Conservation (phyloP, 257 asterid species). For the Nicotiana benthamiana region DNA sequence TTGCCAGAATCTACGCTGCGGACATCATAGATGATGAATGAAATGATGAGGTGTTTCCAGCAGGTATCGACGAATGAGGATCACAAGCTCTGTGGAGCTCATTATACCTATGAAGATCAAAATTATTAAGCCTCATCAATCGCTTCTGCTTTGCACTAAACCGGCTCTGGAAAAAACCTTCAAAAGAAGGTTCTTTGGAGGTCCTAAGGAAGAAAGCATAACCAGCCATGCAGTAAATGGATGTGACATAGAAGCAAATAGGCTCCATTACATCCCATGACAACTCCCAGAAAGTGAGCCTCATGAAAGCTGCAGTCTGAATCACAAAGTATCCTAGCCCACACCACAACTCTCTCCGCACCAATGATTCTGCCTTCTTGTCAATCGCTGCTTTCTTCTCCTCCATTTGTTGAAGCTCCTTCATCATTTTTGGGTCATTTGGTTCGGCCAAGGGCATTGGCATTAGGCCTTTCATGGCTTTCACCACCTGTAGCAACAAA, state of each 20-base stretch:
- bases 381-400: conserved; percentile 48
- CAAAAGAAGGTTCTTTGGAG: conserved; percentile 67
- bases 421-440: conserved; percentile 36
- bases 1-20: neutral
- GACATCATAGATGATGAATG: neutral
- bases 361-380: conserved; percentile 40
- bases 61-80: conserved; percentile 14
- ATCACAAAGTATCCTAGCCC: conserved; percentile 56
- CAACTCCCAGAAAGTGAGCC: conserved; percentile 91
- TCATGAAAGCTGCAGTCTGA: conserved; percentile 84
- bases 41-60: neutral
- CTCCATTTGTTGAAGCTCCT: conserved; percentile 64
- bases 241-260: conserved; percentile 74
- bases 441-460: conserved; percentile 28
- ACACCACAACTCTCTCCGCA: conserved; percentile 57
- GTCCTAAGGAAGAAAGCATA: conserved; percentile 71
- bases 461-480: conserved; percentile 65
- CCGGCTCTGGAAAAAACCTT: conserved; percentile 74
- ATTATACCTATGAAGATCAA: conserved; percentile 50
- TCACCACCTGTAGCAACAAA: conserved; percentile 66
- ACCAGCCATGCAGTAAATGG: conserved; percentile 71
- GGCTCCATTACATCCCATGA: conserved; percentile 99
- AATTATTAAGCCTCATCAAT: conserved; percentile 39
- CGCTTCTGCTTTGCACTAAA: conserved; percentile 51
- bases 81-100: conserved; percentile 42